Base-by-base conservation (phyloP, 2,329 filamentous ascomycete genomes). In the Juglanconis sp. region DNA sequence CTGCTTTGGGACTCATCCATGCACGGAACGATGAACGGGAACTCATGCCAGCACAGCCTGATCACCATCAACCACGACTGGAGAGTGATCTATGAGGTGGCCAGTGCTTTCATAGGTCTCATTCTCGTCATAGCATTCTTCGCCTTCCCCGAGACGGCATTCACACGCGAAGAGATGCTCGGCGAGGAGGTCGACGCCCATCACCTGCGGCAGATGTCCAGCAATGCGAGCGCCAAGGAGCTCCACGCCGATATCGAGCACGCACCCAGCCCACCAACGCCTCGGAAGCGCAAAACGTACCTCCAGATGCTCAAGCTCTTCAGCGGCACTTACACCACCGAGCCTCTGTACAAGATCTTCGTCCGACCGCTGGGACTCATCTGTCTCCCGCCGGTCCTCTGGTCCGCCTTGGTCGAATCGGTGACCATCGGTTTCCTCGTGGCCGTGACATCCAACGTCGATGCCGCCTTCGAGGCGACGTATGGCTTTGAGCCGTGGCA, bases 361-460 rank as follows among this genome's bases (percentile, higher is more conserved):
- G 44, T 79, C 7, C 79, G 83, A 0, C 82, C 82, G 1, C 67
- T 85, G 24, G 73, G 76, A 2, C 70, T 85, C 34, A 76, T 84
- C 10, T 59, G 75, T 3, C 72, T 86, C 1, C 83, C 82, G 5
- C 75, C 80, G 0, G 78, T 86, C 0, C 70, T 85, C 3, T 85
- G 82, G 82, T 80, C 80, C 3, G 79, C 82, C 10, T 70, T 84
- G 3, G 77, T 83, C 17, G 77, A 81, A 70, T 75, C 81, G 1
- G 81, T 80, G 3, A 82, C 81, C 1, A 82, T 85, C 57, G 81
- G 81, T 1, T 84, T 85, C 66, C 68, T 83, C 1, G 79, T 83
- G 0, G 81, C 82, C 13, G 79, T 86, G 10, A 78, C 80, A 0
- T 81, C 83, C 49, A 85, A 84, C 57, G 80, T 79, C 2, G 74